phyloP scores from a whole-genome alignment of 1,139 yeast genomes.

The Yamadazyma trypodendri region DNA sequence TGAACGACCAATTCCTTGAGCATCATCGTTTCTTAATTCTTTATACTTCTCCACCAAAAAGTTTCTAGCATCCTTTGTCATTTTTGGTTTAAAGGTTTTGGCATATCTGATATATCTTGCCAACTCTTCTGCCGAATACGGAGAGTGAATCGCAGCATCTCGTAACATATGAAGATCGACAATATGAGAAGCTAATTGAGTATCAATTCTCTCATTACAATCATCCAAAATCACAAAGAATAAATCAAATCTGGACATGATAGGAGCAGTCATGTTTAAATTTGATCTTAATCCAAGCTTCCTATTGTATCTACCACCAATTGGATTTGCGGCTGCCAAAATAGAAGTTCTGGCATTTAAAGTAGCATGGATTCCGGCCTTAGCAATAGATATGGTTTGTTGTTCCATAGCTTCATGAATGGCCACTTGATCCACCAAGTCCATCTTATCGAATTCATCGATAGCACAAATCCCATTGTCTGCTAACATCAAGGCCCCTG shows the following conservation, averaged over 20 bases:
- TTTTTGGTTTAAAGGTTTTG: constrained; percentile 85
- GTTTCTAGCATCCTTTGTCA: constrained; percentile 80
- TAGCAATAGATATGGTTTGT: constrained; percentile 95
- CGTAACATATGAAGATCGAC: constrained; percentile 89
- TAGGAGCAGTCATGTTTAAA: constrained; percentile 97
- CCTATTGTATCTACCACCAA: constrained; percentile 92
- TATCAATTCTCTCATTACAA: constrained; percentile 87
- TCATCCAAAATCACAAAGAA: constrained; percentile 95
- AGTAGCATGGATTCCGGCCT: constrained; percentile 98
- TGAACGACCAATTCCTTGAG: constrained; percentile 84
- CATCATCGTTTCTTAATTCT: constrained; percentile 86
- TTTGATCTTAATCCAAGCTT: constrained; percentile 82
- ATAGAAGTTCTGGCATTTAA: constrained; percentile 94
- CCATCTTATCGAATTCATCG: constrained; percentile 99
- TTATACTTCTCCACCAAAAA: constrained; percentile 78
- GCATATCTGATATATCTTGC: constrained; percentile 90
- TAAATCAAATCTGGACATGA: constrained; percentile 96
- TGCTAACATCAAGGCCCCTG: constrained; percentile 98
- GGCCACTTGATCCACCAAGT: constrained; percentile 91
- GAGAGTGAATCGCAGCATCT: constrained; percentile 89
- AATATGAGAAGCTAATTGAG: constrained; percentile 87
- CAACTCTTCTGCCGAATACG: constrained; percentile 85
- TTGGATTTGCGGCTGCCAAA: constrained; percentile 96
- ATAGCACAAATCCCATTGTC: constrained; percentile 98
- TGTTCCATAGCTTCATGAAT: constrained; percentile 99